phyloP scores from a whole-genome alignment of 1,139 yeast genomes.

The Yamadazyma dushanensis region DNA sequence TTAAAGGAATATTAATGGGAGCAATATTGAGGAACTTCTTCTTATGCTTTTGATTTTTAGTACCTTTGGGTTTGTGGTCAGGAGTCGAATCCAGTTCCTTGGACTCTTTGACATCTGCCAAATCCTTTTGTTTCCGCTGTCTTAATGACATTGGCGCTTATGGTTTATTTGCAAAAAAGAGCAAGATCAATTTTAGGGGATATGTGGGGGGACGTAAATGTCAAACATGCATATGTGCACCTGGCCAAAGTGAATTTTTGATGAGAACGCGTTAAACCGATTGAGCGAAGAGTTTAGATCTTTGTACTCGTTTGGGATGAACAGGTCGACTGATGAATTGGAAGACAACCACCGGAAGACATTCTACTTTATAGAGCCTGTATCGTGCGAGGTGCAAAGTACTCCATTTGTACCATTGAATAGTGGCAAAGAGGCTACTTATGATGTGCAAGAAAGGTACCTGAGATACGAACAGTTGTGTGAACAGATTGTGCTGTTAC shows the following conservation, averaged over 20 bases:
- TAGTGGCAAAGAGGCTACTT: not conserved
- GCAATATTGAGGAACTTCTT: conserved; percentile 36
- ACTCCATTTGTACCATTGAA: conserved; percentile 17
- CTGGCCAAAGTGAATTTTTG: not conserved
- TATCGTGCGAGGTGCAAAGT: conserved; percentile 15
- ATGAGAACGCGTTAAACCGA: conserved; percentile 2
- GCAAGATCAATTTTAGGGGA: conserved; percentile 5
- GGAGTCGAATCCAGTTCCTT: not conserved
- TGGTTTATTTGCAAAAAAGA: not conserved
- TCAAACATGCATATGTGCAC: not conserved
- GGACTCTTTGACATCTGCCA: conserved; percentile 1
- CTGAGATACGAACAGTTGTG: not conserved
- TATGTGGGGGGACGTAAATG: conserved; percentile 3
- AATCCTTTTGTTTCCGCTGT: conserved; percentile 4
- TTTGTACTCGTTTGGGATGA: too few species aligned
- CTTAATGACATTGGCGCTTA: conserved; percentile 6
- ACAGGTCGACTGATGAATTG: conserved; percentile 10
- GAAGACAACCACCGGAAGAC: conserved; percentile 12
- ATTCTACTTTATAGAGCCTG: conserved; percentile 10
- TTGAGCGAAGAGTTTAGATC: too few species aligned
- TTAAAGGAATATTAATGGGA: conserved; percentile 55
- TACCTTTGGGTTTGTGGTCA: not conserved
- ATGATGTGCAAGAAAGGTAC: not conserved
- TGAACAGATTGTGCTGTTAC: not conserved
- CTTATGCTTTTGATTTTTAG: not conserved